Conservation (phyloP, 371 early-diverging fungal genomes). For the Thermomucor indicae-seudaticae region DNA sequence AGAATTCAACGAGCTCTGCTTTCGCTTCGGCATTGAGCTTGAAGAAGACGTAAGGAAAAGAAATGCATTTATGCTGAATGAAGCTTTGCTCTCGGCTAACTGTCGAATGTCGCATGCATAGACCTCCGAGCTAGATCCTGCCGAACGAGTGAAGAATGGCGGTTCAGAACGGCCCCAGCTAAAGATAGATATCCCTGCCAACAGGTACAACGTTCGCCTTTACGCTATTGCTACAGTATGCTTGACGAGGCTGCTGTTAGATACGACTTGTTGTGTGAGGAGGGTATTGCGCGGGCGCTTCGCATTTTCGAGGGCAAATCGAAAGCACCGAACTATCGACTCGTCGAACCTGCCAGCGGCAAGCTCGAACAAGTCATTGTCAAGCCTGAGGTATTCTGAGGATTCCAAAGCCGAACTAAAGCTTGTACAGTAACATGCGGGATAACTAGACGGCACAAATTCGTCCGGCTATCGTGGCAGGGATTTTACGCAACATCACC, state of each 20-base stretch:
- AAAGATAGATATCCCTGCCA: slow-evolving; percentile 99
- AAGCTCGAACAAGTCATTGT: slow-evolving; percentile 64
- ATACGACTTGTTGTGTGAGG: slow-evolving; percentile 94
- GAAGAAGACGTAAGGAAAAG: slow-evolving; percentile 86
- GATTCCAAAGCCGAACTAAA: background rate
- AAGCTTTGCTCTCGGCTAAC: no score
- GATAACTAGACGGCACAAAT: slow-evolving; percentile 74
- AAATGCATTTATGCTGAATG: background rate
- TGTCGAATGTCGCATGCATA: slow-evolving; percentile 20
- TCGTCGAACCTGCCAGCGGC: slow-evolving; percentile 55
- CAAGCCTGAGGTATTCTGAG: slow-evolving; percentile 63
- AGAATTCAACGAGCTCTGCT: slow-evolving; percentile 96
- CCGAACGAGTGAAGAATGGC: slow-evolving; percentile 67
- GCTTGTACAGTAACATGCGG: slow-evolving; percentile 1
- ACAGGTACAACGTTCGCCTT: slow-evolving; percentile 69
- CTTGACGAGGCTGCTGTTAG: slow-evolving; percentile 29
- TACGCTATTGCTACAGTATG: background rate
- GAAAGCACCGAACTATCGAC: slow-evolving; percentile 63
- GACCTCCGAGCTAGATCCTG: slow-evolving; percentile 81
- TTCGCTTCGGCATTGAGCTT: slow-evolving; percentile 99
- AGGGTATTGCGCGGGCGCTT: slow-evolving; percentile 91
- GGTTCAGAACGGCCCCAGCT: slow-evolving; percentile 79
- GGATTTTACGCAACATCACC: slow-evolving; percentile 88
- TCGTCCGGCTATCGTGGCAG: slow-evolving; percentile 92
- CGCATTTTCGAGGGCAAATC: slow-evolving; percentile 71